Base-by-base conservation (phyloP, 2,329 filamentous ascomycete genomes). In the Colletotrichum echinochloae region DNA sequence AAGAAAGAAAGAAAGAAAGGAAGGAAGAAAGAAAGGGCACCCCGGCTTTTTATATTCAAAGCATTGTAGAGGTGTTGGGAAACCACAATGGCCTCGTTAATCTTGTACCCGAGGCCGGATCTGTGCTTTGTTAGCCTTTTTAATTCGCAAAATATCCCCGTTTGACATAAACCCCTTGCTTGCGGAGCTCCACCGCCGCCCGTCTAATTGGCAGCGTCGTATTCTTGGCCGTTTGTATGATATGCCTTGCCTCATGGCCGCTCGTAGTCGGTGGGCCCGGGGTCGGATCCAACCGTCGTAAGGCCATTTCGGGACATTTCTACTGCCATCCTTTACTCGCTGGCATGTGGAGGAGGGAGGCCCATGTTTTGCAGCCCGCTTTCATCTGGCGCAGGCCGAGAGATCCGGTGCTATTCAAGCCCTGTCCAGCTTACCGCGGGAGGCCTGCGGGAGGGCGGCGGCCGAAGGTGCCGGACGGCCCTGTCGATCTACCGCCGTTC, bases 21-120 rank as follows among this genome's bases (percentile, higher is more conserved):
- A 33, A 33, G 8, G 8, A 33, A 63, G 28, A 39, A 57, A 56
- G 30, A 35, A 41, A 30, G 39, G 5, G n/a, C n/a, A n/a, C n/a
- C 16, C 23, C 16, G 26, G 46, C 37, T 59, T 57, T 63, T 52
- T 41, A 28, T 57, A 39, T 71, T 55, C 30, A 63, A 67, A 67
- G 68, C 68, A 71, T 71, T 57, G 46, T 59, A 62, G 20, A 68
- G 68, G 68, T 64, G 68, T 63, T 67, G 46, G 65, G 56, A 63
- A 68, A 63, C 44, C 57, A 54, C 46, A 56, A 35, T 18, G 57
- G 64, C 44, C 51, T 33, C 51, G 18, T 26, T 30, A 41, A 62
- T 52, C 54, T 51, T 44, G 35, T 56, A 61, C 60, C 11, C 26
- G 44, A 46, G 57, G 48, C 35, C 35, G 23, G 9, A 41, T 33